Conservation (phyloP, 2,329 filamentous ascomycete species). For the Botrytis byssoidea region DNA sequence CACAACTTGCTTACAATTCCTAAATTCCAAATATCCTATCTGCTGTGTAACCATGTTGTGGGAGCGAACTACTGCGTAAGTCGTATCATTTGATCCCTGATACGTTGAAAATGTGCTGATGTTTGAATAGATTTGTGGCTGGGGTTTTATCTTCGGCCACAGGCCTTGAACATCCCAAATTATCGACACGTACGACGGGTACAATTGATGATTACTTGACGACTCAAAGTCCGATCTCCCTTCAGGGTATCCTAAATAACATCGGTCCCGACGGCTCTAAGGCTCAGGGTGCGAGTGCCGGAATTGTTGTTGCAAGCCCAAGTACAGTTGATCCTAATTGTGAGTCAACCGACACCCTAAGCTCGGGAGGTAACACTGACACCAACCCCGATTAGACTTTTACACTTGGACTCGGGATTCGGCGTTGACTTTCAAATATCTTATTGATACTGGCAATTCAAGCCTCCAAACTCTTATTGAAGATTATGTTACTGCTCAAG, state of each 20-base stretch:
- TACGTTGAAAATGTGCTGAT: not conserved
- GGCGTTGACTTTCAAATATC: slow-evolving; percentile 66
- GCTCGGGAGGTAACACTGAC: not conserved
- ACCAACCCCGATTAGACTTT: slow-evolving; percentile 56
- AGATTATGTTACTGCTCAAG: slow-evolving; percentile 67
- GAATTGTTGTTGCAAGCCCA: slow-evolving; percentile 55
- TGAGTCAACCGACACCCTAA: slow-evolving; percentile 38
- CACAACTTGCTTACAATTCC: not conserved
- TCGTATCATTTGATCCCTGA: not conserved
- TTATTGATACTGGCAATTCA: slow-evolving; percentile 63
- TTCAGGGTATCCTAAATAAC: slow-evolving; percentile 54
- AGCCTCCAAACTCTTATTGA: slow-evolving; percentile 53
- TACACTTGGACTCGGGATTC: slow-evolving; percentile 77
- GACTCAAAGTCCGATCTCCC: slow-evolving; percentile 45
- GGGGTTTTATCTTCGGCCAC: slow-evolving; percentile 1
- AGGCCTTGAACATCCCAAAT: not conserved
- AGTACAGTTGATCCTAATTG: slow-evolving; percentile 53
- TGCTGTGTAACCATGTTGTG: slow-evolving; percentile 8
- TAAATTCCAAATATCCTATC: not conserved
- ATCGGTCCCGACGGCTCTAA: slow-evolving; percentile 53
- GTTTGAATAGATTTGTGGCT: not conserved
- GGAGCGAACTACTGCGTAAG: slow-evolving; percentile 11
- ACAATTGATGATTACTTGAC: slow-evolving; percentile 9
- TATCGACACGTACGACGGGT: not conserved
- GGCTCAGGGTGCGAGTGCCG: slow-evolving; percentile 47